Evolutionary conservation across 2,329 filamentous ascomycete genomes (phyloP), one percentile per base, ranked within the genome.

Genomic region (Sclerotinia subarctica): DNA sequence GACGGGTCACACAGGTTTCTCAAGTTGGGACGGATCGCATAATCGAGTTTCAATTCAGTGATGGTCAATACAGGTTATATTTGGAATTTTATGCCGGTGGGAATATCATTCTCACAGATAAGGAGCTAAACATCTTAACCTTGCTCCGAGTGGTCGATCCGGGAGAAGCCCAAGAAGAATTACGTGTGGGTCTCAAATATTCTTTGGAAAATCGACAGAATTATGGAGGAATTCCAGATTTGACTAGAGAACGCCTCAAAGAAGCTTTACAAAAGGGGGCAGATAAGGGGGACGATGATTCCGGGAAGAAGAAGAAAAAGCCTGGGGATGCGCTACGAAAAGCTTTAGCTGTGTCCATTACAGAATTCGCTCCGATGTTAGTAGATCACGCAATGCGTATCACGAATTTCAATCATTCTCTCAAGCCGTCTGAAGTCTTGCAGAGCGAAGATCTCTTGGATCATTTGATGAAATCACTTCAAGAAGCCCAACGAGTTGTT

Each of bases 11-110:
- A 0, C 84, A 86, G 0, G 87, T 99, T 13, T 81, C 84, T 1
- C 95, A 99, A 79, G 86, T 99, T 63, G 95, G 95, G 60, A 97
- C 94, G 2, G 95, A 99, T 78, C 87, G 95, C 65, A 91, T 99
- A 70, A 89, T 99, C 65, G 93, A 98, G 78, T 88, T 99, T 66
- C 86, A 91, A 74, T 97, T 99, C 78, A 96, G 92, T 74, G 93
- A 98, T 82, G 95, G 95, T 15, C 85, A 89, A 73, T 97, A 96
- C 77, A 85, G 90, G 53, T 79, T 99, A 29, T 97, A 93, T 77
- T 82, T 99, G 38, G 95, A 99, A 80, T 99, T 99, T 81, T 99
- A 97, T 77, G 94, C 95, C 1, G 91, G 92, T 64, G 95, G 95
- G 57, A 99, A 99, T 77, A 90, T 99, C 70, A 92, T 99, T 70